phyloP scores from a whole-genome alignment of 73 alveolate genomes.

The Tetrahymena thermophila region DNA sequence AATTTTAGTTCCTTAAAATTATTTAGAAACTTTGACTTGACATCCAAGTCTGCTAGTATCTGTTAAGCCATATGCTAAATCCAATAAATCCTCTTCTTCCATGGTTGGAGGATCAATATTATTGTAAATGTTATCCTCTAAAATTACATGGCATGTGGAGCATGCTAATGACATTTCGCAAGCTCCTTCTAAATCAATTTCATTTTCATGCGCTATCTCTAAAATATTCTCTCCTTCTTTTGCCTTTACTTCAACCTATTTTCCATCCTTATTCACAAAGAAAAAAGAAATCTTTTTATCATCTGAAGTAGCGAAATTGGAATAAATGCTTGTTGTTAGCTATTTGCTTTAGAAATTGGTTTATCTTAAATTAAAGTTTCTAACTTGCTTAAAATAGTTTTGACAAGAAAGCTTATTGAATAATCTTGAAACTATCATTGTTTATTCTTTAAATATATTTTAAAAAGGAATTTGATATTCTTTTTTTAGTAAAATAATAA shows the following conservation, averaged over 20 bases:
- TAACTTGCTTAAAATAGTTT: neutral
- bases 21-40: slow-evolving; percentile 55
- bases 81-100: slow-evolving; percentile 83
- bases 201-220: slow-evolving; percentile 66
- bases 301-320: neutral
- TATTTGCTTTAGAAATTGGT: neutral
- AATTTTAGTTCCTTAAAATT: slow-evolving; percentile 54
- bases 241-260: slow-evolving; percentile 46
- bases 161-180: slow-evolving; percentile 79
- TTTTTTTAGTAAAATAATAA: neutral
- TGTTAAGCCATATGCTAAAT: slow-evolving; percentile 82
- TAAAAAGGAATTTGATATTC: too few species aligned
- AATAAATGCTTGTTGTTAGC: neutral
- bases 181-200: slow-evolving; percentile 80
- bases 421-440: neutral
- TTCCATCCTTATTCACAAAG: slow-evolving; percentile 47
- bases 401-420: neutral
- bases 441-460: neutral
- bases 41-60: slow-evolving; percentile 83
- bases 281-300: slow-evolving; percentile 6
- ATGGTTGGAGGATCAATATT: slow-evolving; percentile 48
- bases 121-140: slow-evolving; percentile 58
- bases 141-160: slow-evolving; percentile 82
- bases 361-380: neutral
- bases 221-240: slow-evolving; percentile 60